Percentiles rank a stretch among this genome's conserved stretches.
Evolutionary conservation across 495 filamentous ascomycete genomes (phyloP).

Genomic region (Annulohypoxylon stygium): DNA sequence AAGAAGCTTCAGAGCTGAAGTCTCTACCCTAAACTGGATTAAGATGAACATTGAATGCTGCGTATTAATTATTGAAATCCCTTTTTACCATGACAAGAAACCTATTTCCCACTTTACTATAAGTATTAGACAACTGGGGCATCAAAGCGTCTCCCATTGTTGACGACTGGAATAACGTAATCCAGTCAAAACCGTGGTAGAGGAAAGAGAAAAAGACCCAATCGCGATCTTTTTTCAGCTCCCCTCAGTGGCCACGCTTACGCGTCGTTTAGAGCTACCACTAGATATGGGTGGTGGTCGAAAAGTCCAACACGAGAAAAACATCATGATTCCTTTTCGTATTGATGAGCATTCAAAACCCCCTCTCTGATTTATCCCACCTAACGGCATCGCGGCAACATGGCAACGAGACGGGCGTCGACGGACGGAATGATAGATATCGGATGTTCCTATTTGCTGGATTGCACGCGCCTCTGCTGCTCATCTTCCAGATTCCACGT

Average conservation of each 20-base stretch:
- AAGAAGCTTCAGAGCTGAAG: constrained; percentile 29
- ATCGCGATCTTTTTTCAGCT: constrained; percentile 20
- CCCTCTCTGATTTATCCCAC: not conserved
- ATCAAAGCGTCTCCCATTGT: not conserved
- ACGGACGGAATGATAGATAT: constrained; percentile 12
- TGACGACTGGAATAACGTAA: constrained; percentile 26
- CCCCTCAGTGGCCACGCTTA: constrained; percentile 31
- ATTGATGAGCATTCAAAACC: constrained; percentile 25
- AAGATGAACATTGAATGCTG: constrained; percentile 4
- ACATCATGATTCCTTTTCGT: constrained; percentile 32
- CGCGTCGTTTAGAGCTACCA: constrained; percentile 24
- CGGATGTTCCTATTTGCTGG: constrained; percentile 16
- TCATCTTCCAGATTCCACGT: constrained; percentile 37
- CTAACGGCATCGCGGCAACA: constrained; percentile 27
- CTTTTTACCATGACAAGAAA: constrained; percentile 23
- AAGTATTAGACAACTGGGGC: not conserved
- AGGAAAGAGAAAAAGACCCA: not conserved
- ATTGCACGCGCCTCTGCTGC: constrained; percentile 21
- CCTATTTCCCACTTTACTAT: constrained; percentile 16
- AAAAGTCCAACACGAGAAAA: constrained; percentile 38
- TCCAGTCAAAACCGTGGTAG: constrained; percentile 4
- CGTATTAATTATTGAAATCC: not conserved
- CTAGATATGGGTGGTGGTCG: not conserved
- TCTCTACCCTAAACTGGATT: constrained; percentile 29
- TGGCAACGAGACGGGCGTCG: constrained; percentile 34